Evolutionary conservation across 495 filamentous ascomycete genomes (phyloP).

Genomic region (Penicillium pulvis): DNA sequence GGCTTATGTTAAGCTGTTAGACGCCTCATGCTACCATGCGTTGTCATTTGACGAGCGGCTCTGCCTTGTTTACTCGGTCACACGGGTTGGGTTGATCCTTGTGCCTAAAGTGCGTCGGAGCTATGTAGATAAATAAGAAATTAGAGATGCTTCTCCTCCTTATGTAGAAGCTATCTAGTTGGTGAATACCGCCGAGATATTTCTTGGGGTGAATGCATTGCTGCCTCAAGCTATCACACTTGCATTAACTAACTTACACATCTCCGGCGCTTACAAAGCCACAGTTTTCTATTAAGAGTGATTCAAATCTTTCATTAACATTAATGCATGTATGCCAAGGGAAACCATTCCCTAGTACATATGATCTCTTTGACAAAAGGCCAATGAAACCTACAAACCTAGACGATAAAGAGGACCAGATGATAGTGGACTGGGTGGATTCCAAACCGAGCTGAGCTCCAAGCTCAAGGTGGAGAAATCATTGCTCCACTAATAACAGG

Average conservation of each 20-base stretch:
- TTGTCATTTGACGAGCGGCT: constrained; percentile 18
- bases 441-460: not conserved
- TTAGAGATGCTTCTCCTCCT: not conserved
- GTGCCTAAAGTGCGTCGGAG: not conserved
- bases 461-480: not conserved
- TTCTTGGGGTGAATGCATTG: no score
- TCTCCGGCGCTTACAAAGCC: no score
- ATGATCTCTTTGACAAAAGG: not conserved
- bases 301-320: no score
- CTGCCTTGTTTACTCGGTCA: constrained; percentile 14
- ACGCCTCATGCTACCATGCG: constrained; percentile 6
- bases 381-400: not conserved
- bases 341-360: no score
- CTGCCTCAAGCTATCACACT: no score
- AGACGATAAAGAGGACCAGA: not conserved
- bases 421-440: not conserved
- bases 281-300: no score
- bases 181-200: no score
- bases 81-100: not conserved
- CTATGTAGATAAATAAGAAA: not conserved
- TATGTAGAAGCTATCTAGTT: no score
- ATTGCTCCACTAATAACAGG: not conserved
- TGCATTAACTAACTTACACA: no score
- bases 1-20: constrained; percentile 9
- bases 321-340: no score